Evolutionary conservation across 2,329 filamentous ascomycete genomes (phyloP).

Genomic region (Didymella glomerata): DNA sequence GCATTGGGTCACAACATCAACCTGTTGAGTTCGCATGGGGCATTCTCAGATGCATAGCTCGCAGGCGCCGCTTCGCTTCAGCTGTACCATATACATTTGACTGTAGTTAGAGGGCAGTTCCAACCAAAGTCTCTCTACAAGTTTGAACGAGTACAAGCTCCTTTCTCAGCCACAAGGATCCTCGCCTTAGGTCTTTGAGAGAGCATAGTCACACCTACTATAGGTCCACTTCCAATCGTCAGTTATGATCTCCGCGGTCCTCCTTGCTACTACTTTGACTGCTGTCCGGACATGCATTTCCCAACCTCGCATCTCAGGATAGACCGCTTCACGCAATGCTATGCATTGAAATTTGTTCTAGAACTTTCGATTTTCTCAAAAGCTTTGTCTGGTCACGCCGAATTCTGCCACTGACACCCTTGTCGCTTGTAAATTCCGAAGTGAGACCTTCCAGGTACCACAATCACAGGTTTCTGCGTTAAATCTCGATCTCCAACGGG

Average conservation of each 20-base stretch:
- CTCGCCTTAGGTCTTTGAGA: neutral
- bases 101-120: neutral
- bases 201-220: neutral
- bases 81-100: constrained; percentile 21
- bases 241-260: neutral
- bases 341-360: neutral
- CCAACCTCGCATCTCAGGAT: neutral
- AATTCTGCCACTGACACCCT: neutral
- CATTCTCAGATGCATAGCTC: constrained; percentile 11
- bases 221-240: neutral
- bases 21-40: constrained; percentile 7
- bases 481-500: constrained; percentile 10
- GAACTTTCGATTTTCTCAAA: neutral
- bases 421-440: neutral
- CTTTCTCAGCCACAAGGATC: neutral
- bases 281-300: neutral
- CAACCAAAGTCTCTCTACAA: neutral
- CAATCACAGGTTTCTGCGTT: neutral
- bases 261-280: neutral
- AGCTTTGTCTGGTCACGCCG: neutral
- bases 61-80: constrained; percentile 11
- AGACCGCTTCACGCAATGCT: neutral
- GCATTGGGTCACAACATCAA: constrained; percentile 5
- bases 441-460: neutral
- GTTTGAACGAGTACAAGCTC: neutral